phyloP scores from a whole-genome alignment of 2,329 filamentous ascomycete genomes.

The Paraphoma sp. region DNA sequence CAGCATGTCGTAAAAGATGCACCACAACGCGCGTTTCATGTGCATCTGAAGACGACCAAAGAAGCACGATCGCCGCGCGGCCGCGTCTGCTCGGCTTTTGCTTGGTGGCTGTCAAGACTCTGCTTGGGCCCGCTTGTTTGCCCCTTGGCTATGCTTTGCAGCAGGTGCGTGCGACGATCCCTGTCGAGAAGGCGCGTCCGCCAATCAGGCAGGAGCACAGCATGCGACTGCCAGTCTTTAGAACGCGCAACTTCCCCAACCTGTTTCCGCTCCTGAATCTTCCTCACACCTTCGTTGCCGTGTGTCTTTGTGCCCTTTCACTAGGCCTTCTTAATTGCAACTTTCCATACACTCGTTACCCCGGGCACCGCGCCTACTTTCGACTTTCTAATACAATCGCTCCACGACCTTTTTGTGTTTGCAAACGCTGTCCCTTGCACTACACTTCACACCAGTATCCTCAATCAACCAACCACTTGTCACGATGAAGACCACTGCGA shows the following conservation, averaged over 20 bases:
- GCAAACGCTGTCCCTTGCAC: background rate
- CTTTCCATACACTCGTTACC: slow-evolving; percentile 30
- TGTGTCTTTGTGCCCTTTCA: slow-evolving; percentile 4
- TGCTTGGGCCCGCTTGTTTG: slow-evolving; percentile 17
- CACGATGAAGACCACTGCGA: slow-evolving; percentile 61
- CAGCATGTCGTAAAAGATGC: slow-evolving; percentile 2
- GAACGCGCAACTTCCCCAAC: slow-evolving; percentile 1
- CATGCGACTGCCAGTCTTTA: background rate
- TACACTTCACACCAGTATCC: slow-evolving; percentile 9
- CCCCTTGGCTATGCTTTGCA: slow-evolving; percentile 18
- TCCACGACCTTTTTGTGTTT: slow-evolving; percentile 8
- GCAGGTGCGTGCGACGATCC: slow-evolving; percentile 2
- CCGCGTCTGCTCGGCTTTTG: slow-evolving; percentile 15
- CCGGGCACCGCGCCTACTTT: slow-evolving; percentile 20
- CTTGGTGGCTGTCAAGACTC: slow-evolving; percentile 13
- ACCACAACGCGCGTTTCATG: slow-evolving; percentile 22
- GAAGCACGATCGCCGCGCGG: slow-evolving; percentile 17
- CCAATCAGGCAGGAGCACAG: background rate
- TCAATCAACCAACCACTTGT: slow-evolving; percentile 6
- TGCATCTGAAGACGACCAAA: slow-evolving; percentile 7
- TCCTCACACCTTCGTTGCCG: slow-evolving; percentile 6
- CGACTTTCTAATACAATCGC: slow-evolving; percentile 11
- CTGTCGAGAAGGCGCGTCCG: background rate
- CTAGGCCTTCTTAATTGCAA: slow-evolving; percentile 17
- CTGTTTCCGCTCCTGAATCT: slow-evolving; percentile 6